These are phyloP conservation scores for Botrytis elliptica DNA, from an alignment of 2,329 filamentous ascomycete genomes.

Conservation along the genomic window DNA sequence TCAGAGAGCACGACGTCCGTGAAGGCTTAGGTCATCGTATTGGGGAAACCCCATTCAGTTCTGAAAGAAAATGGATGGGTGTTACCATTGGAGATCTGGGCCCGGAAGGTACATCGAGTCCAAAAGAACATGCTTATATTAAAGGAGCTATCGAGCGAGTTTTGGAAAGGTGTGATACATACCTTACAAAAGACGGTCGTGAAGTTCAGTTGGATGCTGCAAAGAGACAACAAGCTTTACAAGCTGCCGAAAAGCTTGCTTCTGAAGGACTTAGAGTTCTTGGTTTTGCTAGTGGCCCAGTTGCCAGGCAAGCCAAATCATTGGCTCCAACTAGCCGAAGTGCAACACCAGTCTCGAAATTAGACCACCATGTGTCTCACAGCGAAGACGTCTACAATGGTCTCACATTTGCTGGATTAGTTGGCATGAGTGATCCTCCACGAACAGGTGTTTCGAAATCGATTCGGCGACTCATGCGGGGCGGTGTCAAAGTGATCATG, in stretches of 20 bases:
- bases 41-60: slow-evolving; percentile 91
- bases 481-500: slow-evolving; percentile 97
- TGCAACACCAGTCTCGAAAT: slow-evolving; percentile 48
- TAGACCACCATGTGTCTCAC: slow-evolving; percentile 37
- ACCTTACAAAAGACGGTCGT: slow-evolving; percentile 79
- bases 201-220: slow-evolving; percentile 81
- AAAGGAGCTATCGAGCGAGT: slow-evolving; percentile 92
- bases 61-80: slow-evolving; percentile 98
- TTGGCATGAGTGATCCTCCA: slow-evolving; percentile 97
- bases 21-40: slow-evolving; percentile 79
- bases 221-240: slow-evolving; percentile 69
- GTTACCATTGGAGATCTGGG: slow-evolving; percentile 67
- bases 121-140: slow-evolving; percentile 82
- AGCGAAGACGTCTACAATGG: slow-evolving; percentile 77
- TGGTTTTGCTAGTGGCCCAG: slow-evolving; percentile 84
- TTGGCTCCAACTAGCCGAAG: slow-evolving; percentile 44
- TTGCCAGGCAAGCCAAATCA: slow-evolving; percentile 50
- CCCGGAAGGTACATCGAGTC: slow-evolving; percentile 36
- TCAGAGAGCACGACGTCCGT: slow-evolving; percentile 87
- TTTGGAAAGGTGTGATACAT: slow-evolving; percentile 83
- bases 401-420: slow-evolving; percentile 84
- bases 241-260: slow-evolving; percentile 84
- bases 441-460: slow-evolving; percentile 85
- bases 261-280: slow-evolving; percentile 85
- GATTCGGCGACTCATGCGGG: slow-evolving; percentile 85